Evolutionary conservation across 345 rosid species (phyloP), one percentile per base, ranked within the genome.

Genomic region (Syzygium oleosum): DNA sequence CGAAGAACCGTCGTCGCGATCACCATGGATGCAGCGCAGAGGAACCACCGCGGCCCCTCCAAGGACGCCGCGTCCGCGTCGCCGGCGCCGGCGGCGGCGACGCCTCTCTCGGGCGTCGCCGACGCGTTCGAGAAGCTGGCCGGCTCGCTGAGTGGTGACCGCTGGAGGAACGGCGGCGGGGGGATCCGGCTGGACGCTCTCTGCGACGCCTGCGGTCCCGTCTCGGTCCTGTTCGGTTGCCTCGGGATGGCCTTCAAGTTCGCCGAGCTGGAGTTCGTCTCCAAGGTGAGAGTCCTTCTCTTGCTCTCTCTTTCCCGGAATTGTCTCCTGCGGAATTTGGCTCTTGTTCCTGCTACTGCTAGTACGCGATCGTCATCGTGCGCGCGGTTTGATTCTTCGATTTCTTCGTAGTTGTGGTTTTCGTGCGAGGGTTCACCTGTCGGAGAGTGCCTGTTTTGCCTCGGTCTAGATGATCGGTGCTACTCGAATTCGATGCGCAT

Each of bases 61-160:
- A 17, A 38, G 38, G 25, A 80, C 0, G 84, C 85, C 22, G 84
- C 88, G 25, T 13, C 6, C 27, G 63, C 41, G 38, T 34, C 38
- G 38, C 2, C n/a, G n/a, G 27, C 59, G n/a, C n/a, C 5, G n/a
- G n/a, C 85, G 34, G 78, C 85, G 43, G 23, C 46, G 38, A 85
- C 91, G 34, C 94, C 94, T 61, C 87, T 95, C 31, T 91, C 94
- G 19, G 89, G 89, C 13, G 92, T 96, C 7, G 95, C 92, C 12
- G 92, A 91, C 79, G 96, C 97, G 41, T 94, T 96, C 58, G 97
- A 95, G 90, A 92, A 90, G 85, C 91, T 96, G 73, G 94, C 94
- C 87, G 90, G 88, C 91, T 95, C 7, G 91, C 92, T 0, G 87
- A 85, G 79, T n/a, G 79, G 27, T 31, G 84, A 43, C 31, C 29